phyloP scores from a whole-genome alignment of 495 filamentous ascomycete species.

The Hyaloscypha variabilis region DNA sequence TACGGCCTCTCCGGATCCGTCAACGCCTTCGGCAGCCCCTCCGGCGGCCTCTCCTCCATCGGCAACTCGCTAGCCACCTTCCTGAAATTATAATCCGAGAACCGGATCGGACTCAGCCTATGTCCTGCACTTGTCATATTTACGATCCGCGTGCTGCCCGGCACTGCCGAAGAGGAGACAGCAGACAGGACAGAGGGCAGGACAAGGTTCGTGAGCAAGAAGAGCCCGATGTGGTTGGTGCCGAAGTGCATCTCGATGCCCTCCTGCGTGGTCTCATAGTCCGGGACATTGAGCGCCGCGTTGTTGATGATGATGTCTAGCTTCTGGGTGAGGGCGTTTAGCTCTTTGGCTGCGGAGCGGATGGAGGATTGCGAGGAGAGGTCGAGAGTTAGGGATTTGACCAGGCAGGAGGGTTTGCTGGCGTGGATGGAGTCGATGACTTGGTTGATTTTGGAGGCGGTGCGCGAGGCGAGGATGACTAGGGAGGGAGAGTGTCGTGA shows the following conservation, averaged over 20 bases:
- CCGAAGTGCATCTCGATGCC: constrained; percentile 61
- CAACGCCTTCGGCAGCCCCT: constrained; percentile 38
- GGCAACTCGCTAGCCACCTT: constrained; percentile 40
- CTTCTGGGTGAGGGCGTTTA: constrained; percentile 25
- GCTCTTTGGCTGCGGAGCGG: constrained; percentile 36
- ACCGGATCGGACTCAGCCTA: constrained; percentile 53
- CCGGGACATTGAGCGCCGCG: constrained; percentile 28
- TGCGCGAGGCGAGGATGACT: constrained; percentile 44
- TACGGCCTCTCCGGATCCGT: constrained; percentile 51
- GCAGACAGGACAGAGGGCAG: constrained; percentile 27
- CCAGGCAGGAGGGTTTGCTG: background rate
- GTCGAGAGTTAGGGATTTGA: constrained; percentile 8
- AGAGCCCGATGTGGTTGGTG: constrained; percentile 60
- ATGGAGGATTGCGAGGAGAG: constrained; percentile 14
- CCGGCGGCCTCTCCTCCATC: constrained; percentile 38
- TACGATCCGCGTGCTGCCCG: constrained; percentile 26
- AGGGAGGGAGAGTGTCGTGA: constrained; percentile 42
- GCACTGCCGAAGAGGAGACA: background rate
- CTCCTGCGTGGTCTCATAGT: constrained; percentile 4
- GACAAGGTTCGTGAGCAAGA: constrained; percentile 57
- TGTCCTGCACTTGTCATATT: constrained; percentile 53
- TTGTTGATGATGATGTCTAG: constrained; percentile 38
- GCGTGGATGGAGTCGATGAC: constrained; percentile 22
- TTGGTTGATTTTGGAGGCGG: constrained; percentile 28
- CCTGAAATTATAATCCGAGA: constrained; percentile 59